Base-by-base conservation (phyloP, 192 early-diverging fungal genomes). In the Obelidium mucronatum region DNA sequence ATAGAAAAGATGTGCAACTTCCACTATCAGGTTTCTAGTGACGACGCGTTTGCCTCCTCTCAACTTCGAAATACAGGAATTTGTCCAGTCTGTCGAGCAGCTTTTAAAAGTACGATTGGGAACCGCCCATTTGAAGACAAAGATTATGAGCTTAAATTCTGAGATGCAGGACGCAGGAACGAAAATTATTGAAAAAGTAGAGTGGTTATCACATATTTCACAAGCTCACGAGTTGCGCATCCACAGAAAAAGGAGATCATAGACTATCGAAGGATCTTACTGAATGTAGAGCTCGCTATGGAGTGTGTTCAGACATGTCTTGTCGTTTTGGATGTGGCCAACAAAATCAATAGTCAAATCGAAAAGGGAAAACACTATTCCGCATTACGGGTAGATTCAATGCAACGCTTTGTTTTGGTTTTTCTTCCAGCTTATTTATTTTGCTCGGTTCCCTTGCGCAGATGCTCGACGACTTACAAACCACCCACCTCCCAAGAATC, bases 1-100 rank as follows among this genome's bases (percentile, higher is more conserved):
- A 99, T 99, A 71, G 96, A 98, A 85, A 91, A 93, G 66, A 94
- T 99, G 86, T 99, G 98, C 83, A 94, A 93, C 77, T 89, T 91
- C 80, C 93, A 99, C 81, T 97, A 97, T 80, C 93, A 98, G 86
- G 96, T 93, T 65, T 51, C 79, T 53, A 28, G 8, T 62, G 36
- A 48, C 64, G 15, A 15, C 15, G 67, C 22, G 48, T 15, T n/a
- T 40, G 28, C 15, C 36, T 40, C 11, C 22, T 1, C 34, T 39
- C 2, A 37, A 13, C 53, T 15, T 37, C n/a, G 59, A 40, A 2
- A 28, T 35, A 2, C 24, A 94, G 92, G 94, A 96, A 83, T 96
- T 96, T 77, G 92, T 95, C 2, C 92, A 96, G 74, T 93, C 94
- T 0, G 95, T 99, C 3, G 97, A 97, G 60, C 95, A 98, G 76